These are phyloP conservation scores for Lepidopterella palustris DNA, from an alignment of 495 filamentous ascomycete species.

Conservation along the genomic window DNA sequence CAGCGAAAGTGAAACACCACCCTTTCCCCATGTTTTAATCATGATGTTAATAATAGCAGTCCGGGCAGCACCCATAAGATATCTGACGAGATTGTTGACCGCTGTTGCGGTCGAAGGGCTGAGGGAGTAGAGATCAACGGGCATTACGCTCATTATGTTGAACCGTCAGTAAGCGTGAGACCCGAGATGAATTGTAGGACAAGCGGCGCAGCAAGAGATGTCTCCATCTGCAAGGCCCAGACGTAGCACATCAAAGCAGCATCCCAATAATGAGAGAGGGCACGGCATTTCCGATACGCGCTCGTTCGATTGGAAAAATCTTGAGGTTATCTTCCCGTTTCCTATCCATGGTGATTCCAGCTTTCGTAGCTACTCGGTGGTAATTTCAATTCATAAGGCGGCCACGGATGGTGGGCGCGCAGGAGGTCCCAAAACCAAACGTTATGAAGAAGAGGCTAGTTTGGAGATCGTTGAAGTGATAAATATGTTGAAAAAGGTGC, in stretches of 20 bases:
- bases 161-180: constrained; percentile 50
- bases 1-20: constrained; percentile 65
- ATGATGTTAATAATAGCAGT: constrained; percentile 62
- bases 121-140: constrained; percentile 60
- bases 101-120: constrained; percentile 60
- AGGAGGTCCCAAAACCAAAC: constrained; percentile 27
- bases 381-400: constrained; percentile 40
- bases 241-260: constrained; percentile 35
- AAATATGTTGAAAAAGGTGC: constrained; percentile 55
- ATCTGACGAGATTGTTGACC: constrained; percentile 63
- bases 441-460: constrained; percentile 52
- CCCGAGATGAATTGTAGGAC: constrained; percentile 58
- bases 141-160: constrained; percentile 47
- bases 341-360: constrained; percentile 31
- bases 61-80: constrained; percentile 59
- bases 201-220: constrained; percentile 32
- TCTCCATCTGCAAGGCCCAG: constrained; percentile 35
- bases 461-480: constrained; percentile 59
- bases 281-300: constrained; percentile 37
- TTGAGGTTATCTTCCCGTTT: constrained; percentile 36
- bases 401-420: constrained; percentile 26
- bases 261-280: constrained; percentile 27
- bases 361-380: constrained; percentile 39
- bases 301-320: constrained; percentile 48
- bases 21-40: constrained; percentile 59